Evolutionary conservation across 2,329 filamentous ascomycete genomes (phyloP), one percentile per base, ranked within the genome.

Genomic region (Pseudocercospora crystallina): DNA sequence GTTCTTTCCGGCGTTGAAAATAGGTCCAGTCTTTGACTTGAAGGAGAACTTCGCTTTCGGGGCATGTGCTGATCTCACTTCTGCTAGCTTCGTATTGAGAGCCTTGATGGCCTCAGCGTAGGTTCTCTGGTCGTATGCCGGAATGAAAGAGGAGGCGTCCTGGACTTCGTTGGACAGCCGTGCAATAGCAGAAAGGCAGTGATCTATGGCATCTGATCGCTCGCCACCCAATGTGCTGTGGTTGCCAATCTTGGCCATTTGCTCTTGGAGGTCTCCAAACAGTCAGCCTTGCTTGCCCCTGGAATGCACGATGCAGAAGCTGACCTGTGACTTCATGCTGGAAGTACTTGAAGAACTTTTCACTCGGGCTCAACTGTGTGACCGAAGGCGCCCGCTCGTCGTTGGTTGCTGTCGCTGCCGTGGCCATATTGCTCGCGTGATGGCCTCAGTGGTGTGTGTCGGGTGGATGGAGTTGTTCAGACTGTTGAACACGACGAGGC

Each of bases 21-120:
- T 41, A 15, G 57, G 39, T 12, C 57, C 60, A 7, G 36, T 45
- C 33, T 49, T 53, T 10, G 58, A 61, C 65, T 85, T 95, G 77
- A 96, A 96, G 47, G 87, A 82, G 71, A 96, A 96, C 55, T 90
- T 89, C 9, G 84, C 81, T 60, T 86, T 87, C 7, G 90, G 89
- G 0, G 83, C 82, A 46, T 89, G 80, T 15, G 79, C 80, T 34
- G 82, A 79, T 12, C 85, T 81, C 7, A 83, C 84, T 51, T 85
- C 80, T 61, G 87, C 85, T 17, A 96, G 77, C 63, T 87, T 89
- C 49, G 92, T 88, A 13, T 86, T 85, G 11, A 96, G 76, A 12
- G 80, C 80, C 75, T 94, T 95, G 70, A 96, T 84, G 15, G 87
- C 82, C 83, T 91, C 84, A 37, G 85, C 82, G 66, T 96, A 97